phyloP scores from a whole-genome alignment of 257 asterid species.

The Plantago ovata region DNA sequence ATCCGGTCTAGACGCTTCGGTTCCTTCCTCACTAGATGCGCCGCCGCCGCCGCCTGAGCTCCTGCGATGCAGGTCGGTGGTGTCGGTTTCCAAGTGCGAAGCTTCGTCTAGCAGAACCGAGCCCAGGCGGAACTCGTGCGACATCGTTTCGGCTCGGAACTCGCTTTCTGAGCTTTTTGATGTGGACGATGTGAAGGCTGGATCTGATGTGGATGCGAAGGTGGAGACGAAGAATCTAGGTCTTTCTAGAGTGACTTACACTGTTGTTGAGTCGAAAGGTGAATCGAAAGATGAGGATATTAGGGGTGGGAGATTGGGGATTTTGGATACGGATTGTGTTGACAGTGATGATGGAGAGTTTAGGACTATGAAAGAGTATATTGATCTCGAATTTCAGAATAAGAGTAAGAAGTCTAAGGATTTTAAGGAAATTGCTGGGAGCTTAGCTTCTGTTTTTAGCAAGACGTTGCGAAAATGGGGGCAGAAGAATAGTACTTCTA shows the following conservation, averaged over 20 bases:
- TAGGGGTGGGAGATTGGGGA: conserved; percentile 21
- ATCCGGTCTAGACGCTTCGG: conserved; percentile 53
- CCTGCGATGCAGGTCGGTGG: conserved; percentile 77
- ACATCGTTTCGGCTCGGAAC: conserved; percentile 50
- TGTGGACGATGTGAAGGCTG: conserved; percentile 47
- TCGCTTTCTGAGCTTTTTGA: conserved; percentile 58
- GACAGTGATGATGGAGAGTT: conserved; percentile 46
- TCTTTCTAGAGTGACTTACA: conserved; percentile 39
- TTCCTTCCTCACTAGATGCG: conserved; percentile 16
- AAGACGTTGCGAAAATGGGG: conserved; percentile 82
- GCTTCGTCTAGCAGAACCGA: conserved; percentile 39
- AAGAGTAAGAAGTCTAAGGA: conserved; percentile 59
- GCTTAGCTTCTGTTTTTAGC: conserved; percentile 73
- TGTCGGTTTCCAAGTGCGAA: conserved; percentile 39
- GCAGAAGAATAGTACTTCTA: conserved; percentile 40
- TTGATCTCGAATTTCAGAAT: conserved; percentile 68
- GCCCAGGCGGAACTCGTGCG: conserved; percentile 87
- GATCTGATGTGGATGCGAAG: conserved; percentile 36
- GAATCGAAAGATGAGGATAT: conserved; percentile 30
- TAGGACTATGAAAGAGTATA: conserved; percentile 89
- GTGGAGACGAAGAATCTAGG: conserved; percentile 76
- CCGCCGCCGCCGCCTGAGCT: conserved; percentile 60
- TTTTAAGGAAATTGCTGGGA: conserved; percentile 59
- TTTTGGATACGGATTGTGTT: conserved; percentile 24
- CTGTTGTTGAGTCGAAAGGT: conserved; percentile 31